A percentile compares a stretch with the other conserved stretches of the same genome.
phyloP scores from a whole-genome alignment of 495 filamentous ascomycete genomes.

The Podospora pseudocomata region DNA sequence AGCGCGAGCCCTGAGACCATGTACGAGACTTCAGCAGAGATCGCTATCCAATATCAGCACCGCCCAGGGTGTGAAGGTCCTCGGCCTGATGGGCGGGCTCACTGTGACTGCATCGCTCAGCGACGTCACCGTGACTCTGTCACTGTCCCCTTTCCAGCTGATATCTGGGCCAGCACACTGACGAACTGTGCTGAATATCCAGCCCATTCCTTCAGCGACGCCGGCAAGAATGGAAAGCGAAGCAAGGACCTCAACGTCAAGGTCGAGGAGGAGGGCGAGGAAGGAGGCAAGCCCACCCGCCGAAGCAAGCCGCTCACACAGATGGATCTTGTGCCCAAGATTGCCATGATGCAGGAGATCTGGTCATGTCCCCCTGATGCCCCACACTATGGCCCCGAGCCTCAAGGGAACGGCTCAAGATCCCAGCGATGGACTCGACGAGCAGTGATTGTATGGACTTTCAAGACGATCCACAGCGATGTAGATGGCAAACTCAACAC shows the following conservation, averaged over 20 bases:
- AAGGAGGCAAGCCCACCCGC: slow-evolving; percentile 6
- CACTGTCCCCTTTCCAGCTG: slow-evolving; percentile 49
- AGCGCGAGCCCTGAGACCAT: slow-evolving; percentile 28
- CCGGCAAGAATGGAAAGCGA: slow-evolving; percentile 14
- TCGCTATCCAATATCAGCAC: slow-evolving; percentile 36
- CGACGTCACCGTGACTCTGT: slow-evolving; percentile 28
- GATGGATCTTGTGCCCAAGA: slow-evolving; percentile 44
- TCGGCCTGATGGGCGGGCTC: slow-evolving; percentile 32
- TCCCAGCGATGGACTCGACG: slow-evolving; percentile 39
- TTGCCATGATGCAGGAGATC: slow-evolving; percentile 51
- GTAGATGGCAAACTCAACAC: slow-evolving; percentile 28
- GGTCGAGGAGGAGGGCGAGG: slow-evolving; percentile 20
- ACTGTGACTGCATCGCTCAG: slow-evolving; percentile 31
- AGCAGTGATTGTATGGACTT: slow-evolving; percentile 47
- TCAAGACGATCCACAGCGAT: slow-evolving; percentile 43
- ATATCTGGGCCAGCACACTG: slow-evolving; percentile 46
- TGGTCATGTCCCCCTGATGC: slow-evolving; percentile 40
- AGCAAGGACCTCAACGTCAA: slow-evolving; percentile 6
- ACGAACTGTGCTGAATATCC: slow-evolving; percentile 44
- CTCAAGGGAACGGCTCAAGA: slow-evolving; percentile 1
- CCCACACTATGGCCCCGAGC: slow-evolving; percentile 9
- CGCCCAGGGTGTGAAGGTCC: slow-evolving; percentile 36
- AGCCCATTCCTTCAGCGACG: slow-evolving; percentile 26
- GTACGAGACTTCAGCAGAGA: slow-evolving; percentile 36
- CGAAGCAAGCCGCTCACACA: slow-evolving; percentile 31